Conservation (phyloP, 192 early-diverging fungal species). For the Entophlyctis helioformis region DNA sequence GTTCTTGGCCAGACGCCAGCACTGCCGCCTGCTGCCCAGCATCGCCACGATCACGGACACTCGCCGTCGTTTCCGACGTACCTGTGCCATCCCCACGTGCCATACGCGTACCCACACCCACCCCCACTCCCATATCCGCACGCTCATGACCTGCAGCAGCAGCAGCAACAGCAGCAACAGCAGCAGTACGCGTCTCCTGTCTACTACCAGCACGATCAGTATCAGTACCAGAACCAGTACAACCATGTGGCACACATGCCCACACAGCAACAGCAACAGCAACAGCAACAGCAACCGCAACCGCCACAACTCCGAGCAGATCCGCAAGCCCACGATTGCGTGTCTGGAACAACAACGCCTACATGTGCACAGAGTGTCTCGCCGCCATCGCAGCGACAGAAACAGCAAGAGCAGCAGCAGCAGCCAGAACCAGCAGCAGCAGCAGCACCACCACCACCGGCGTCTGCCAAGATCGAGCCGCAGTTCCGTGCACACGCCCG, state of each 20-base stretch:
- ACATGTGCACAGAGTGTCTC: not conserved
- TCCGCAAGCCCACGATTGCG: not conserved
- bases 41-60: too few relatives aligned
- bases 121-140: too few relatives aligned
- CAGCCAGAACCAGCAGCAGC: conserved; percentile 3
- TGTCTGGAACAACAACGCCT: not conserved
- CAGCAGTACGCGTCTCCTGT: too few relatives aligned
- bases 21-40: too few relatives aligned
- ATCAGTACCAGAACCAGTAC: too few relatives aligned
- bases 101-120: too few relatives aligned
- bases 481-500: not conserved
- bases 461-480: not conserved
- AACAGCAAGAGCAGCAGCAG: conserved; percentile 1
- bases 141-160: too few relatives aligned
- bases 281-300: conserved; percentile 1
- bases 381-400: not conserved
- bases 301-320: conserved; percentile 1
- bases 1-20: too few relatives aligned
- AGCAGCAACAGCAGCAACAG: too few relatives aligned
- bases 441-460: conserved; percentile 5
- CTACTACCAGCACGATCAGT: too few relatives aligned
- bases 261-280: conserved; percentile 1
- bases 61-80: too few relatives aligned
- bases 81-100: too few relatives aligned
- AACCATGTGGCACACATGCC: not conserved